Percentiles rank a stretch among this genome's conserved stretches.
These are phyloP conservation scores for Fusarium falciforme DNA, from an alignment of 2,329 filamentous ascomycete species.

Conservation along the genomic window DNA sequence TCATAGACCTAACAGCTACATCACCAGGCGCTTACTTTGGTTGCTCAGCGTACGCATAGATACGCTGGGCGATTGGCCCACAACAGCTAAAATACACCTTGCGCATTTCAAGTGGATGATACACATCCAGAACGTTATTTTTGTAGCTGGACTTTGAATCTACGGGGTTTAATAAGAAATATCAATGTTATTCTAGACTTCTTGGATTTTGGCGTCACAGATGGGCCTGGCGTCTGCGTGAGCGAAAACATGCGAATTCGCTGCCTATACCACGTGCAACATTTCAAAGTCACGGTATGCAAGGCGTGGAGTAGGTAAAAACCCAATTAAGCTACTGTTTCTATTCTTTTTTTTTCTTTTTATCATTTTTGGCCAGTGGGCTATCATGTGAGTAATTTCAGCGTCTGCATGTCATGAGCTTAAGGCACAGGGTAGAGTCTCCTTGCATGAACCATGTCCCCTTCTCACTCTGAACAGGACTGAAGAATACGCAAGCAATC, in stretches of 20 bases:
- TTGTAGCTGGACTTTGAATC: neutral
- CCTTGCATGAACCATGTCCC: too few species aligned
- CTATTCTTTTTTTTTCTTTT: too few species aligned
- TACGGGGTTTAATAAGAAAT: neutral
- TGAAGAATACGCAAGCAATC: neutral
- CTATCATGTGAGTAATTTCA: neutral
- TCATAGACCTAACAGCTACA: too few species aligned
- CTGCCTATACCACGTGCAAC: too few species aligned
- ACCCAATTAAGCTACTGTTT: neutral
- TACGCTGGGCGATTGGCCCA: too few species aligned
- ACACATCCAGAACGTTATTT: neutral
- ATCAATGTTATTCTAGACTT: rapidly evolving
- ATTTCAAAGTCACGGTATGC: neutral
- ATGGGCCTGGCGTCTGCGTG: neutral
- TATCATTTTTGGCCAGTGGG: neutral
- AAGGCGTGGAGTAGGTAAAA: neutral
- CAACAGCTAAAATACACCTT: too few species aligned
- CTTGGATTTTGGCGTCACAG: neutral
- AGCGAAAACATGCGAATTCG: too few species aligned
- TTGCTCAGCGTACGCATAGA: too few species aligned
- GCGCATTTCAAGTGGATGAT: neutral
- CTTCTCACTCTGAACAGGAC: too few species aligned
- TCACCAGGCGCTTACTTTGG: too few species aligned
- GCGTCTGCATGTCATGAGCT: neutral
- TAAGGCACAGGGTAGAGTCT: neutral